These are phyloP conservation scores for Xylariaceae sp. DNA, from an alignment of 2,329 filamentous ascomycete genomes.

Conservation along the genomic window DNA sequence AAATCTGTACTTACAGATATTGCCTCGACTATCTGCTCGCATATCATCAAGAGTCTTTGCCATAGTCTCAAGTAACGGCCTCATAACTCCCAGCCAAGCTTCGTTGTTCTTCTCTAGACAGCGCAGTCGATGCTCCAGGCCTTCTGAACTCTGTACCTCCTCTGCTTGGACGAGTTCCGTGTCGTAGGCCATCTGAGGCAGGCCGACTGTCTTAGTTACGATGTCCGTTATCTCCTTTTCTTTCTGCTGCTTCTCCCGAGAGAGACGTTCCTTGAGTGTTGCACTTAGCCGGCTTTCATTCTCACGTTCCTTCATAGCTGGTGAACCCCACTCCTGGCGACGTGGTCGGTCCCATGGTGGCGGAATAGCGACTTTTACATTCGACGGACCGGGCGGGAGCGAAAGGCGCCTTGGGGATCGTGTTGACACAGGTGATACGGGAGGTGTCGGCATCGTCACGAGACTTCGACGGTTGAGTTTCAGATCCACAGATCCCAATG, in stretches of 20 bases:
- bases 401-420: constrained; percentile 12
- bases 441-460: constrained; percentile 18
- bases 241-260: constrained; percentile 19
- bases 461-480: constrained; percentile 20
- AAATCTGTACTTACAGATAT: constrained; percentile 11
- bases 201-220: constrained; percentile 17
- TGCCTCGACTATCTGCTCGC: constrained; percentile 12
- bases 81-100: constrained; percentile 20
- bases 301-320: constrained; percentile 4
- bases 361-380: not conserved
- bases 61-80: constrained; percentile 18
- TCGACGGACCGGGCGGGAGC: constrained; percentile 10
- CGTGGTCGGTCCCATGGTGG: constrained; percentile 4
- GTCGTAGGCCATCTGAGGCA: constrained; percentile 4
- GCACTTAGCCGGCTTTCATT: constrained; percentile 6
- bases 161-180: not conserved
- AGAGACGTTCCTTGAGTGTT: constrained; percentile 16
- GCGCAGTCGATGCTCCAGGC: constrained; percentile 15
- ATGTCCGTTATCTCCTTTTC: constrained; percentile 22
- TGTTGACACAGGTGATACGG: constrained; percentile 12
- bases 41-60: constrained; percentile 18
- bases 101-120: constrained; percentile 19
- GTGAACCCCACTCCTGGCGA: constrained; percentile 10
- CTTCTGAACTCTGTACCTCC: constrained; percentile 11
- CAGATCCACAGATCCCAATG: constrained; percentile 7